Base-by-base conservation (phyloP, 2,329 filamentous ascomycete species). In the Xylaria digitata region DNA sequence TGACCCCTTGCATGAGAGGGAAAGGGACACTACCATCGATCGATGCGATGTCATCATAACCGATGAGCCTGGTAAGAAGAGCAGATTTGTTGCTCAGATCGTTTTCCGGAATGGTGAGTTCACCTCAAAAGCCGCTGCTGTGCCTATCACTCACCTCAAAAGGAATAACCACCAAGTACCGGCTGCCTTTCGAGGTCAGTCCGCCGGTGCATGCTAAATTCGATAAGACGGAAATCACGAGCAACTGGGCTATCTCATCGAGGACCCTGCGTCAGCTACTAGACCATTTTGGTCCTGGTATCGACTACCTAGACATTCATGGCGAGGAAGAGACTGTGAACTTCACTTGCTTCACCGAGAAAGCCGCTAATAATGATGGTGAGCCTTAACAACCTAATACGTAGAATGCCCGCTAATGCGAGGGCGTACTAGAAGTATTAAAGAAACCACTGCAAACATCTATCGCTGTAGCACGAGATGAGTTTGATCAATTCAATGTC, bases 271-370 rank as follows among this genome's bases (percentile, higher is more conserved):
- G 90, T 68, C 91, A 94, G 73, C 86, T 93, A 68, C 90, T 92
- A 79, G 92, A 94, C 66, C 92, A 93, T 75, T 94, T 94, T 74
- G 91, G 91, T 0, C 90, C 90, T 1, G 92, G 91, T 5, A 93
- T 92, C 37, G 92, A 95, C 77, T 90, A 94, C 71, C 85, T 95
- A 2, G 92, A 94, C 72, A 90, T 95, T 69, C 91, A 92, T 74
- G 89, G 90, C 0, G 89, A 93, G 67, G 87, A 90, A 55, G 89
- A 91, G 53, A 89, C 88, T 37, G 86, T 92, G 17, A 91, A 92
- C 64, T 92, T 95, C 73, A 92, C 91, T 30, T 94, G 91, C 75
- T 94, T 92, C 74, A 94, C 91, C 0, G 92, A 94, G 77, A 94
- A 93, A 80, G 88, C 91, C 8, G 85, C 89, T 63, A 90, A 89